Evolutionary conservation across 768 basidiomycete species (phyloP).

Genomic region (Tylopilus cervinicoccineus): DNA sequence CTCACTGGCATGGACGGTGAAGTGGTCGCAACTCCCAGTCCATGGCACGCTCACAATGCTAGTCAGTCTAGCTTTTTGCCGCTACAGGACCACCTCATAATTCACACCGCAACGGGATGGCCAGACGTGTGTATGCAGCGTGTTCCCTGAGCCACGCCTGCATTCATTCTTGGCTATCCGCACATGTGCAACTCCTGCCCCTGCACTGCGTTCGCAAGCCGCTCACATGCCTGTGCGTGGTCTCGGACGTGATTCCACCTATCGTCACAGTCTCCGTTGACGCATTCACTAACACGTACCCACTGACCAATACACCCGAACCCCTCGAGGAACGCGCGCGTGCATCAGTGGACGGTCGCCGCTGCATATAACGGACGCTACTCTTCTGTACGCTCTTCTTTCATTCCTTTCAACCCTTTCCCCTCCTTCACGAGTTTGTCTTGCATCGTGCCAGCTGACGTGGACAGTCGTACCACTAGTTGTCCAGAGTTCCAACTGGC

Average conservation of each 20-base stretch:
- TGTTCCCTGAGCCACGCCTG: constrained; percentile 7
- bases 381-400: constrained; percentile 8
- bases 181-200: constrained; percentile 20
- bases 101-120: not conserved
- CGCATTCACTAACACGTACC: constrained; percentile 9
- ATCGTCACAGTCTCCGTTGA: constrained; percentile 6
- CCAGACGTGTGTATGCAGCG: constrained; percentile 10
- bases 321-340: constrained; percentile 14
- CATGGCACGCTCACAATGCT: not conserved
- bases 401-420: constrained; percentile 2
- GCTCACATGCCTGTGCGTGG: constrained; percentile 6
- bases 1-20: not conserved
- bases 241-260: constrained; percentile 1
- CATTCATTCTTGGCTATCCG: constrained; percentile 14
- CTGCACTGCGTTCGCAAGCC: constrained; percentile 16
- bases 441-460: constrained; percentile 1
- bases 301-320: constrained; percentile 6
- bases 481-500: not conserved
- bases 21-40: not conserved
- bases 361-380: constrained; percentile 21
- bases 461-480: not conserved
- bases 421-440: not conserved
- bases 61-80: not conserved
- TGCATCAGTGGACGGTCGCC: constrained; percentile 7
- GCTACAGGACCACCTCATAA: not conserved